Base-by-base conservation (phyloP, 2,329 filamentous ascomycete genomes). In the Talaromyces piceae region DNA sequence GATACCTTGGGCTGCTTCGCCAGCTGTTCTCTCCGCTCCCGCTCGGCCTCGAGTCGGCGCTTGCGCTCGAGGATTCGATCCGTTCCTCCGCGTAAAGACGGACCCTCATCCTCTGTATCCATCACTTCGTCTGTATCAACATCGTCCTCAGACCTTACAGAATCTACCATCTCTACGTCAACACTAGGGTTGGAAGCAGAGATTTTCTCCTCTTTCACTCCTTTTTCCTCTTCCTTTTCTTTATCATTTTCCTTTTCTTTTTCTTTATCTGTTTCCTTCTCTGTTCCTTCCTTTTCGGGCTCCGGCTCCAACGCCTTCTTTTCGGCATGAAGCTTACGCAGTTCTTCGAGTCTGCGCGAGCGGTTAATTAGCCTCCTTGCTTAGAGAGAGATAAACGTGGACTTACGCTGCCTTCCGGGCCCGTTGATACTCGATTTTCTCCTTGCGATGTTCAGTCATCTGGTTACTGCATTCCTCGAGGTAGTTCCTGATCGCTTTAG, bases 391-490 rank as follows among this genome's bases (percentile, higher is more conserved):
- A 28, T 26, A 16, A 37, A 6, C 9, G n/a, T 39, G 13, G 31
- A 75, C 78, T 71, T 73, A 80, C 74, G 75, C 69, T 58, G 73
- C 70, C 67, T 84, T 86, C 57, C 87, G 83, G 59, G 87, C 82
- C 57, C 90, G 82, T 70, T 97, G 91, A 70, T 83, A 86, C 58
- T 95, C 88, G 55, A 96, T 95, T 73, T 95, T 96, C 65, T 94
- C 87, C 69, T 98, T 98, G 46, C 93, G 84, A 63, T 94, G 89
- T 50, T 84, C 82, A 1, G 93, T 98, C 91, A 97, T 96, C 49
- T 89, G 87, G 63, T 91, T 88, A 57, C 87, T 89, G 70, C 91
- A 95, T 56, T 91, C 86, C 59, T 95, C 89, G 76, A 98, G 86
- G 65, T 94, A 95, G 13, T 82, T 84, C 49, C 91, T 84, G 58